phyloP scores from a whole-genome alignment of 371 early-diverging fungal genomes.

The Saksenaea oblongispora region DNA sequence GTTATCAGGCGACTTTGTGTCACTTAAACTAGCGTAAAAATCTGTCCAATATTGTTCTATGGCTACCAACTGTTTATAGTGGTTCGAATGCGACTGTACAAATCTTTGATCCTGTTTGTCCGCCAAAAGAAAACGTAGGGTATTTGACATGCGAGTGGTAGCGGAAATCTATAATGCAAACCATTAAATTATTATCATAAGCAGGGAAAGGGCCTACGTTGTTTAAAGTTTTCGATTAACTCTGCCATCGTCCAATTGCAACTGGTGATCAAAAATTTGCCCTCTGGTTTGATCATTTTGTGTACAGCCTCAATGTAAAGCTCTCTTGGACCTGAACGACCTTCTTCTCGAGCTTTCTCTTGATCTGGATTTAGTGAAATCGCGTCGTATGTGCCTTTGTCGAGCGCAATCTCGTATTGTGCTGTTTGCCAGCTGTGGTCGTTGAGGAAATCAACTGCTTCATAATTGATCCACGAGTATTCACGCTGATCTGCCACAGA shows the following conservation, averaged over 20 bases:
- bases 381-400: constrained; percentile 95
- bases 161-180: constrained; percentile 51
- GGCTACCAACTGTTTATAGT: background rate
- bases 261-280: constrained; percentile 80
- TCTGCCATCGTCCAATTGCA: constrained; percentile 95
- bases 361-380: constrained; percentile 75
- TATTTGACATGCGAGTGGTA: constrained; percentile 75
- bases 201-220: constrained; percentile 37
- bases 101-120: constrained; percentile 82
- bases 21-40: too few relatives aligned
- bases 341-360: constrained; percentile 33
- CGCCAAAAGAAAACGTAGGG: constrained; percentile 87
- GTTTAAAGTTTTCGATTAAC: constrained; percentile 64
- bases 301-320: constrained; percentile 32
- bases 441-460: constrained; percentile 67
- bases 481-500: constrained; percentile 53
- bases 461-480: constrained; percentile 44
- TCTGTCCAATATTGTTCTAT: too few relatives aligned
- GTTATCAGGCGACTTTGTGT: too few relatives aligned
- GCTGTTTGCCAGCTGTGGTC: constrained; percentile 37
- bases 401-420: constrained; percentile 70
- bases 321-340: constrained; percentile 38
- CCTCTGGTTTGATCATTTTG: constrained; percentile 36
- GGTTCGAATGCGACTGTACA: constrained; percentile 77
- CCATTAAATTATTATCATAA: background rate